Percentiles rank a stretch among this genome's conserved stretches.
Evolutionary conservation across 768 basidiomycete species (phyloP).

Genomic region (Trametes villosa): DNA sequence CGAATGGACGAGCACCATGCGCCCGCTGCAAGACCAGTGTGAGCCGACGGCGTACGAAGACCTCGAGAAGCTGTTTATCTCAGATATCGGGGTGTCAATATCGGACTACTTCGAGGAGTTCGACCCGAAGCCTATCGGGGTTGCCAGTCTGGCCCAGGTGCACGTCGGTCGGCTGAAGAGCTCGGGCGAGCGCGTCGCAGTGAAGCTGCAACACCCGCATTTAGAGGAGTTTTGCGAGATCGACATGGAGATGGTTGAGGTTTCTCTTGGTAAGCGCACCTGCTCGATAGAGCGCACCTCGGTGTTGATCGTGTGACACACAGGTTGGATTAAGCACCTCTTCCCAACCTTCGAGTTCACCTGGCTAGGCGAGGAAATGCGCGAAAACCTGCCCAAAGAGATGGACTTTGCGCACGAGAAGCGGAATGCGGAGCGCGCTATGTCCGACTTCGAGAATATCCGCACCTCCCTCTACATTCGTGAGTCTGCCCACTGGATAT

Average conservation of each 20-base stretch:
- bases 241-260: constrained; percentile 86
- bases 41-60: constrained; percentile 84
- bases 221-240: constrained; percentile 90
- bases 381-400: constrained; percentile 86
- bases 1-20: constrained; percentile 65
- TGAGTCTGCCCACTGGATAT: constrained; percentile 22
- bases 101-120: constrained; percentile 84
- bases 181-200: constrained; percentile 79
- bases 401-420: constrained; percentile 96
- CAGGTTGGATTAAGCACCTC: constrained; percentile 86
- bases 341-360: constrained; percentile 95
- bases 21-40: constrained; percentile 87
- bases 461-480: constrained; percentile 86
- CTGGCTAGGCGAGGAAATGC: constrained; percentile 96
- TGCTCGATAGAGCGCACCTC: background rate
- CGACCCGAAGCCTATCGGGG: constrained; percentile 86
- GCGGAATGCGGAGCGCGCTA: constrained; percentile 74
- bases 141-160: constrained; percentile 95
- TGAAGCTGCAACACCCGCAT: constrained; percentile 95
- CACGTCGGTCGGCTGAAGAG: constrained; percentile 78
- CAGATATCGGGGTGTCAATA: constrained; percentile 77
- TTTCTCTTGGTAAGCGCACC: constrained; percentile 58
- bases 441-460: constrained; percentile 68
- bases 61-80: constrained; percentile 72
- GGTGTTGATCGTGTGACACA: constrained; percentile 9